A percentile compares a stretch with the other conserved stretches of the same genome.
Conservation (phyloP, 2,329 filamentous ascomycete genomes). For the Fusarium tuaranense region DNA sequence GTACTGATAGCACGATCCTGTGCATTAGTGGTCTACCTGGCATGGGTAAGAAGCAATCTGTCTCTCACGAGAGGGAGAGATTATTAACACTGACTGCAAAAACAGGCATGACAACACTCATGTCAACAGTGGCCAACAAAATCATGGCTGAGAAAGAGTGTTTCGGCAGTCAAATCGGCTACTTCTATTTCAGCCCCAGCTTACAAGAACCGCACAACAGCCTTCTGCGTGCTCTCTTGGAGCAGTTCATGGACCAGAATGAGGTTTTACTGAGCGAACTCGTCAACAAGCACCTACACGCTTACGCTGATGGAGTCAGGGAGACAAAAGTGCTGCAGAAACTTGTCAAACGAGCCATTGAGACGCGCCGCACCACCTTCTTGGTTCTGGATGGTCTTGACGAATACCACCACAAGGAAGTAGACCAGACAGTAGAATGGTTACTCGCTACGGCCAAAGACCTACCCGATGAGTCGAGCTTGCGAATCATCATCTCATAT, state of each 20-base stretch:
- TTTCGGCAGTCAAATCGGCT: not conserved
- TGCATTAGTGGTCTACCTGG: constrained; percentile 19
- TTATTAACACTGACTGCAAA: not conserved
- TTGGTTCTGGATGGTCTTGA: constrained; percentile 25
- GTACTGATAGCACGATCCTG: not conserved
- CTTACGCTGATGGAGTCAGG: not conserved
- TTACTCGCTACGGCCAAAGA: not conserved
- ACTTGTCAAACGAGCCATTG: not conserved
- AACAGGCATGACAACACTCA: constrained; percentile 20
- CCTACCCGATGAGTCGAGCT: not conserved
- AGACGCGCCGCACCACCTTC: constrained; percentile 1
- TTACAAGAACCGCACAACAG: constrained; percentile 4
- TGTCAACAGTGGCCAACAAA: constrained; percentile 9
- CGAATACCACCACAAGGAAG: constrained; percentile 9
- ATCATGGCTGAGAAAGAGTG: not conserved
- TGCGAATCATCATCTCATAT: constrained; percentile 20
- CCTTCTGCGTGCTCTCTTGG: constrained; percentile 9
- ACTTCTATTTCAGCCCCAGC: constrained; percentile 23
- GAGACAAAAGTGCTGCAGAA: constrained; percentile 3
- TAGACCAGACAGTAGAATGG: constrained; percentile 4
- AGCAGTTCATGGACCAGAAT: constrained; percentile 9
- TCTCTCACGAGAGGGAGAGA: not conserved
- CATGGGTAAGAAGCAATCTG: constrained; percentile 8
- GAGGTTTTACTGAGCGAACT: not conserved
- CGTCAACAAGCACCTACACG: not conserved